These are phyloP conservation scores for Xenosphaeropsis pyriputrescens DNA, from an alignment of 2,329 filamentous ascomycete species.

Conservation along the genomic window DNA sequence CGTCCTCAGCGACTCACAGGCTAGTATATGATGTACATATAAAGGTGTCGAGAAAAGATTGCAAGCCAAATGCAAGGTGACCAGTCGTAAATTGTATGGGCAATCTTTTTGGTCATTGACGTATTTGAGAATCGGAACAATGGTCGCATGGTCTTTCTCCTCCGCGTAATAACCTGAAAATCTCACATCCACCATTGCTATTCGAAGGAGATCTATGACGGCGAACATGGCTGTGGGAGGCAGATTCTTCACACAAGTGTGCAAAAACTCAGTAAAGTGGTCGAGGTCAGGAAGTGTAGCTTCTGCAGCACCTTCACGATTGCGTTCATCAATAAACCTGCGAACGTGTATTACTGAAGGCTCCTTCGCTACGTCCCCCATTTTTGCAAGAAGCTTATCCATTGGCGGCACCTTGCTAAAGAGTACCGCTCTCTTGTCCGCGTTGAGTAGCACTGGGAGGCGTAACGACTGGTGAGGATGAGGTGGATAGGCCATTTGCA, in stretches of 20 bases:
- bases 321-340: conserved; percentile 53
- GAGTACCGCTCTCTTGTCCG: conserved; percentile 43
- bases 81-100: conserved; percentile 71
- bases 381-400: conserved; percentile 66
- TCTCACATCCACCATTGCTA: conserved; percentile 62
- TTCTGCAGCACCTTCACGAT: conserved; percentile 42
- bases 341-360: conserved; percentile 48
- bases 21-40: conserved; percentile 49
- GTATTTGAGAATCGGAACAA: conserved; percentile 43
- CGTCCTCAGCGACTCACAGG: conserved; percentile 32
- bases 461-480: conserved; percentile 63
- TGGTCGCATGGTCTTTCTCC: conserved; percentile 49
- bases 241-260: conserved; percentile 35
- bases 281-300: conserved; percentile 57
- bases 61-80: conserved; percentile 69
- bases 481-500: conserved; percentile 59
- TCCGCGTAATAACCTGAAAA: conserved; percentile 74
- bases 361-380: conserved; percentile 47
- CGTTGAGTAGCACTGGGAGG: conserved; percentile 54
- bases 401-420: conserved; percentile 73
- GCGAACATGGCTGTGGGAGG: conserved; percentile 59
- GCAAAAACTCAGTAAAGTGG: conserved; percentile 47
- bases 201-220: conserved; percentile 71
- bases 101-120: conserved; percentile 41
- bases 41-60: conserved; percentile 71